phyloP scores from a whole-genome alignment of 2,329 filamentous ascomycete species.

The Monilinia vaccinii-corymbosi region DNA sequence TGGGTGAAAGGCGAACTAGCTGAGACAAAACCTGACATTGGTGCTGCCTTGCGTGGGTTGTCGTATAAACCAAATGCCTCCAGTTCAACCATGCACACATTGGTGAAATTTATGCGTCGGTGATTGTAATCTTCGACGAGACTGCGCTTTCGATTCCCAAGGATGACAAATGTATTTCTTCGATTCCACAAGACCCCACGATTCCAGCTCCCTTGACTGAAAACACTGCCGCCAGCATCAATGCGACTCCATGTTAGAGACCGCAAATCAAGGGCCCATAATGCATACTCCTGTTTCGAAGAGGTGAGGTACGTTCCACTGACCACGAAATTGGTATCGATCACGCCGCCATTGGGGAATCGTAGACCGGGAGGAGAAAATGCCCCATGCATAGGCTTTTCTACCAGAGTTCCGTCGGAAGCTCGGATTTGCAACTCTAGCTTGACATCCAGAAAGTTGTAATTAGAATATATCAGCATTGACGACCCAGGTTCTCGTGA shows the following conservation, averaged over 20 bases:
- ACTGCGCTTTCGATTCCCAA: conserved; percentile 87
- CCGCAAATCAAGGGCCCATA: conserved; percentile 87
- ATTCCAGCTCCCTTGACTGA: conserved; percentile 97
- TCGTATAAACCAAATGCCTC: conserved; percentile 97
- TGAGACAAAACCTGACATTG: conserved; percentile 77
- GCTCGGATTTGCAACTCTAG: conserved; percentile 83
- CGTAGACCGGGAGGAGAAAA: conserved; percentile 86
- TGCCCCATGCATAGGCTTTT: conserved; percentile 79
- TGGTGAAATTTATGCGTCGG: conserved; percentile 91
- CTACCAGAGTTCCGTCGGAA: conserved; percentile 72
- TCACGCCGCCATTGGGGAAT: conserved; percentile 91
- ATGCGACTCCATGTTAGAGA: conserved; percentile 92
- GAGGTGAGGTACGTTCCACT: conserved; percentile 96
- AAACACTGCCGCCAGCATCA: conserved; percentile 87
- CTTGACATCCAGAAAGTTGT: conserved; percentile 97
- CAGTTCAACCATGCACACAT: conserved; percentile 92
- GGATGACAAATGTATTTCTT: conserved; percentile 88
- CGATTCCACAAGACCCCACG: conserved; percentile 87
- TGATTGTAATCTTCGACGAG: conserved; percentile 98
- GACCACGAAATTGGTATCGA: conserved; percentile 94
- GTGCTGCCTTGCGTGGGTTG: conserved; percentile 71
- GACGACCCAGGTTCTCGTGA: conserved; percentile 50
- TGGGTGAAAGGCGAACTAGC: conserved; percentile 62
- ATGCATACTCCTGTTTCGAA: conserved; percentile 93
- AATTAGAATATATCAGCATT: conserved; percentile 98